Percentiles rank a stretch among this genome's conserved stretches.
phyloP scores from a whole-genome alignment of 2,329 filamentous ascomycete species.

The Amylocarpus encephaloides region DNA sequence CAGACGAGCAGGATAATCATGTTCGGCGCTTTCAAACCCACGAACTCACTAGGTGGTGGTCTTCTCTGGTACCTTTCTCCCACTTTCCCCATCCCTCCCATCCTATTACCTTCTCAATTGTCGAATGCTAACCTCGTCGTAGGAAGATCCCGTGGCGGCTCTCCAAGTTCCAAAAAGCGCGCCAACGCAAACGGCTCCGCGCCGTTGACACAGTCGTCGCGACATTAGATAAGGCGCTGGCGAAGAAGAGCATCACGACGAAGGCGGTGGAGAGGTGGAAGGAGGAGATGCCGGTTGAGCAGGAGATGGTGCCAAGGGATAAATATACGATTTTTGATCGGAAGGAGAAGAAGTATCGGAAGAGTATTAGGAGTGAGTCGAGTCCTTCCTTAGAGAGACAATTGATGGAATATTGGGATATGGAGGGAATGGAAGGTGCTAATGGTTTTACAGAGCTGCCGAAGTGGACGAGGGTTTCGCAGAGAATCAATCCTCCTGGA shows the following conservation, averaged over 20 bases:
- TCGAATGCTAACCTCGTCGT: not conserved
- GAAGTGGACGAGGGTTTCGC: conserved; percentile 94
- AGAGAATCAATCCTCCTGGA: conserved; percentile 88
- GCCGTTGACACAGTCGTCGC: conserved; percentile 83
- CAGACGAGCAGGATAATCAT: conserved; percentile 39
- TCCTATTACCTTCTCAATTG: not conserved
- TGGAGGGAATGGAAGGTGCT: conserved; percentile 1
- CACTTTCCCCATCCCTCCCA: not conserved
- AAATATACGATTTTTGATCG: conserved; percentile 98
- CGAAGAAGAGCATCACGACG: conserved; percentile 62
- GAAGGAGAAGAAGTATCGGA: conserved; percentile 91
- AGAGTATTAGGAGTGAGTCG: conserved; percentile 88
- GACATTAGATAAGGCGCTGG: conserved; percentile 71
- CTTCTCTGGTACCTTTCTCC: conserved; percentile 63
- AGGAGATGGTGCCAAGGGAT: conserved; percentile 91
- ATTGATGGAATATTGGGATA: not conserved
- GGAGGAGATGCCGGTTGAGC: conserved; percentile 89
- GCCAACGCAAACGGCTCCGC: conserved; percentile 75
- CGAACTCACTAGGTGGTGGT: conserved; percentile 69
- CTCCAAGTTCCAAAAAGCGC: conserved; percentile 82
- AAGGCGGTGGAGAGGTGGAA: conserved; percentile 88
- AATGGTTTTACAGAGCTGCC: conserved; percentile 54
- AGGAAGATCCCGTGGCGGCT: conserved; percentile 97
- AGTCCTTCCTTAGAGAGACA: not conserved
- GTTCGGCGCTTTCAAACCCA: conserved; percentile 79